Evolutionary conservation across 441 rosid species (phyloP).

Genomic region (Viola pubescens): DNA sequence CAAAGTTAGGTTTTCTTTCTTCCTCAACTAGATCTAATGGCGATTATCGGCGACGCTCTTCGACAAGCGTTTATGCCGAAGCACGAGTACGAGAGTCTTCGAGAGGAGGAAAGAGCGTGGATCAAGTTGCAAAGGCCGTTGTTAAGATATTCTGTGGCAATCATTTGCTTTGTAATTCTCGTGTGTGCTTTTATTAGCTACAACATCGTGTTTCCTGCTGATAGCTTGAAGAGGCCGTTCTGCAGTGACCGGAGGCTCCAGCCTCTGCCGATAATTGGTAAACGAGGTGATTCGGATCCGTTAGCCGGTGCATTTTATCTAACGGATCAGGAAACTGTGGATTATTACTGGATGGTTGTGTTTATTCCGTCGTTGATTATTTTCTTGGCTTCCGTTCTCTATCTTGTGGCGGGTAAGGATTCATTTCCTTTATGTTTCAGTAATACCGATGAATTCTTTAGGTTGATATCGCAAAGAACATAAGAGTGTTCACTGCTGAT

Average conservation of each 20-base stretch:
- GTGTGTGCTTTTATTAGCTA: slow-evolving; percentile 56
- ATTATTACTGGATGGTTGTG: slow-evolving; percentile 84
- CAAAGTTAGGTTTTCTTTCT: too few relatives aligned
- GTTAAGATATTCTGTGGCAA: slow-evolving; percentile 21
- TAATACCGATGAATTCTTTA: too few relatives aligned
- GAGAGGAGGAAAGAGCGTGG: slow-evolving; percentile 79
- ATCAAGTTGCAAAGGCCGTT: slow-evolving; percentile 58
- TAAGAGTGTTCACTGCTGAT: too few relatives aligned
- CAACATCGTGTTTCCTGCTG: slow-evolving; percentile 64
- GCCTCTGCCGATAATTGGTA: slow-evolving; percentile 41
- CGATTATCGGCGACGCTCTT: slow-evolving; percentile 68
- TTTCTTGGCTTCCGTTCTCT: slow-evolving; percentile 51
- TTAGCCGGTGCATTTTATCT: slow-evolving; percentile 65
- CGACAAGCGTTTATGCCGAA: slow-evolving; percentile 90
- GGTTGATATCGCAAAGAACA: too few relatives aligned
- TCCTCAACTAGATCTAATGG: slow-evolving; percentile 37
- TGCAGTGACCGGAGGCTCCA: slow-evolving; percentile 55
- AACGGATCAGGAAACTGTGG: slow-evolving; percentile 82
- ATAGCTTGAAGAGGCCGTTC: slow-evolving; percentile 49
- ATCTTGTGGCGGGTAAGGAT: slow-evolving; percentile 61
- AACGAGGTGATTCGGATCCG: slow-evolving; percentile 49
- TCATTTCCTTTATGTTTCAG: neutral
- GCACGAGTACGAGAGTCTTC: slow-evolving; percentile 67
- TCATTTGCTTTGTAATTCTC: slow-evolving; percentile 36
- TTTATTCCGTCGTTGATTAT: slow-evolving; percentile 53